phyloP scores from a whole-genome alignment of 2,329 filamentous ascomycete genomes.

The Phyllosticta citriasiana region DNA sequence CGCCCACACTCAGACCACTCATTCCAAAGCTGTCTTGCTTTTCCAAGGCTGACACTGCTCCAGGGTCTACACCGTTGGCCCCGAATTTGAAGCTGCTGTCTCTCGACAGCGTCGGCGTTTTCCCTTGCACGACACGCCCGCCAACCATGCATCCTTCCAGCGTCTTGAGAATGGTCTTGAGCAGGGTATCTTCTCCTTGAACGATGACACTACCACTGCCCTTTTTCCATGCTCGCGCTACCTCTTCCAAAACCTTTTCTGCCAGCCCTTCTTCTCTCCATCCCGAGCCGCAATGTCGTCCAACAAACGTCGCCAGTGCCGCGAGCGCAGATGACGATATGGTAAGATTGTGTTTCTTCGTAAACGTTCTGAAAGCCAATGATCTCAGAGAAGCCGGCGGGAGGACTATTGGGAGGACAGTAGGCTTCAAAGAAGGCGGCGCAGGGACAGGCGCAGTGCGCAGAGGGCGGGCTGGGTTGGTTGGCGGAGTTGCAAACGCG shows the following conservation, averaged over 20 bases:
- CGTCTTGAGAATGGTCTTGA: slow-evolving; percentile 74
- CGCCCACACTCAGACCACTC: slow-evolving; percentile 40
- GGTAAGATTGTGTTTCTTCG: slow-evolving; percentile 93
- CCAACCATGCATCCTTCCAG: slow-evolving; percentile 83
- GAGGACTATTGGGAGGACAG: slow-evolving; percentile 78
- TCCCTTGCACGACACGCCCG: slow-evolving; percentile 53
- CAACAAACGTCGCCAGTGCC: slow-evolving; percentile 78
- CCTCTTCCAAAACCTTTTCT: slow-evolving; percentile 84
- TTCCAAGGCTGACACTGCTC: slow-evolving; percentile 41
- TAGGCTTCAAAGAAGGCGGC: slow-evolving; percentile 41
- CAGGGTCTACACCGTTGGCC: slow-evolving; percentile 17
- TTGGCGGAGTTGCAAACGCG: slow-evolving; percentile 70
- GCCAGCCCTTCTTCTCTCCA: slow-evolving; percentile 94
- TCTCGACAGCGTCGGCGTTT: slow-evolving; percentile 45
- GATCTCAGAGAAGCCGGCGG: slow-evolving; percentile 80
- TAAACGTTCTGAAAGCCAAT: slow-evolving; percentile 88
- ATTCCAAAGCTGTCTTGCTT: slow-evolving; percentile 56
- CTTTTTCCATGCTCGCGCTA: slow-evolving; percentile 85
- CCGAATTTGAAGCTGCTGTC: slow-evolving; percentile 58
- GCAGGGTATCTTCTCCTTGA: slow-evolving; percentile 58
- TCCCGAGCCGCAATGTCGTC: slow-evolving; percentile 85
- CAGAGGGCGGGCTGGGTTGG: slow-evolving; percentile 60
- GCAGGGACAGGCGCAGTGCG: slow-evolving; percentile 31
- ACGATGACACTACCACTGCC: slow-evolving; percentile 83
- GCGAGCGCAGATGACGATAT: slow-evolving; percentile 80